Evolutionary conservation across 306 rosid genomes (phyloP).

Genomic region (Macrotyloma uniflorum): DNA sequence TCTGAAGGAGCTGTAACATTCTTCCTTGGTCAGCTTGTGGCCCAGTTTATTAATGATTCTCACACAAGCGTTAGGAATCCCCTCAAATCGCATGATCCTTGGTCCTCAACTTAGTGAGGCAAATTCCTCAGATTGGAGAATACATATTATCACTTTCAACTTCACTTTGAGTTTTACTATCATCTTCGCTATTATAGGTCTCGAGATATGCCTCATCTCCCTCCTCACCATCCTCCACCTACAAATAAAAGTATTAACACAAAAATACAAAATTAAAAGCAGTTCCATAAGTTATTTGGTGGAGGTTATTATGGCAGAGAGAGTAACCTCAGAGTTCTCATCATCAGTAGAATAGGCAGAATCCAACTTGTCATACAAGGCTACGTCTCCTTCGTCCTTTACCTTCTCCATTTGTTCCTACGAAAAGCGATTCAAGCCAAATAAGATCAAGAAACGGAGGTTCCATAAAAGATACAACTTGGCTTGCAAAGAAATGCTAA

Average conservation of each 20-base stretch:
- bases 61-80: neutral
- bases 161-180: conserved; percentile 39
- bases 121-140: conserved; percentile 42
- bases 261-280: neutral
- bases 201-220: conserved; percentile 60
- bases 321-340: conserved; percentile 69
- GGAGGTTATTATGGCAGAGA: neutral
- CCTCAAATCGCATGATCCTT: conserved; percentile 31
- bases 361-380: conserved; percentile 69
- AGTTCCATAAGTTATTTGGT: neutral
- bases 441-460: conserved; percentile 22
- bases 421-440: conserved; percentile 31
- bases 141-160: conserved; percentile 43
- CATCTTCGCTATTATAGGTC: conserved; percentile 45
- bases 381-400: conserved; percentile 73
- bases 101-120: conserved; percentile 39
- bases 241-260: conserved; percentile 28
- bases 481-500: conserved; percentile 19
- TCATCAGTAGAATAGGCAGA: conserved; percentile 65
- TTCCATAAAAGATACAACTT: conserved; percentile 17
- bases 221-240: conserved; percentile 56
- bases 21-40: conserved; percentile 19
- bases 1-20: conserved; percentile 19
- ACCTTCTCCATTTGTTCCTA: conserved; percentile 83
- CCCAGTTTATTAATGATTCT: neutral